Evolutionary conservation across 2,329 filamentous ascomycete genomes (phyloP).

Genomic region (Fusarium liriodendri): DNA sequence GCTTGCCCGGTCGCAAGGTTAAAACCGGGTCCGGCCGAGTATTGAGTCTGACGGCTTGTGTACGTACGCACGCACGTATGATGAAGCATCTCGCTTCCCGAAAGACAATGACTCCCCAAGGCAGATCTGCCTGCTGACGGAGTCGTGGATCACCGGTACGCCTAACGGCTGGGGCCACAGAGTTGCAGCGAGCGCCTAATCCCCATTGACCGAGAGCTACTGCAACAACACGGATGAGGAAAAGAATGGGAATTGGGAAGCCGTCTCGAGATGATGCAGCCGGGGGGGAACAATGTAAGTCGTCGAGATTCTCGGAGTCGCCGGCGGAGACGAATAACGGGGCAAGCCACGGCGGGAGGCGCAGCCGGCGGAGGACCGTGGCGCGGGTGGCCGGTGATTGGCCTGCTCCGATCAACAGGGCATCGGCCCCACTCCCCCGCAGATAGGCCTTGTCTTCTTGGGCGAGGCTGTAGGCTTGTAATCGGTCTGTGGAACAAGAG

Average conservation of each 20-base stretch:
- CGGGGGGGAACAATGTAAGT: conserved; percentile 18
- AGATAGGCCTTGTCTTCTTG: conserved; percentile 3
- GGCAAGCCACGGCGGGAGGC: conserved; percentile 48
- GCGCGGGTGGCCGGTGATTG: conserved; percentile 37
- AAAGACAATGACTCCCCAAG: conserved; percentile 19
- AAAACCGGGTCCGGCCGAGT: conserved; percentile 29
- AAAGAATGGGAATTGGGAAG: conserved; percentile 9
- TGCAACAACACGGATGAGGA: conserved; percentile 41
- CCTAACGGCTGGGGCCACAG: conserved; percentile 17
- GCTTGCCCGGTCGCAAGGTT: conserved; percentile 21
- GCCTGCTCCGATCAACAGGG: conserved; percentile 25
- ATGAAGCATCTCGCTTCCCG: conserved; percentile 7
- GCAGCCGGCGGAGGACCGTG: conserved; percentile 44
- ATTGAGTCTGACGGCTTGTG: conserved; percentile 18
- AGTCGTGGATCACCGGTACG: conserved; percentile 17
- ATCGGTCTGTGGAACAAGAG: conserved; percentile 11
- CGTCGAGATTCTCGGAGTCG: conserved; percentile 34
- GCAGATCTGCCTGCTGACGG: conserved; percentile 28
- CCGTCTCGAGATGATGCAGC: conserved; percentile 34
- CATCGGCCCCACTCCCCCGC: conserved; percentile 24
- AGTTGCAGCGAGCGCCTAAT: conserved; percentile 7
- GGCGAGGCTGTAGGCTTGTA: conserved; percentile 34
- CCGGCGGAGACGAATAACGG: conserved; percentile 40
- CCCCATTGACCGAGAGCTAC: conserved; percentile 25
- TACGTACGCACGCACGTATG: conserved; percentile 1